phyloP scores from a whole-genome alignment of 2,329 filamentous ascomycete genomes.

The Fusarium sublunatum region DNA sequence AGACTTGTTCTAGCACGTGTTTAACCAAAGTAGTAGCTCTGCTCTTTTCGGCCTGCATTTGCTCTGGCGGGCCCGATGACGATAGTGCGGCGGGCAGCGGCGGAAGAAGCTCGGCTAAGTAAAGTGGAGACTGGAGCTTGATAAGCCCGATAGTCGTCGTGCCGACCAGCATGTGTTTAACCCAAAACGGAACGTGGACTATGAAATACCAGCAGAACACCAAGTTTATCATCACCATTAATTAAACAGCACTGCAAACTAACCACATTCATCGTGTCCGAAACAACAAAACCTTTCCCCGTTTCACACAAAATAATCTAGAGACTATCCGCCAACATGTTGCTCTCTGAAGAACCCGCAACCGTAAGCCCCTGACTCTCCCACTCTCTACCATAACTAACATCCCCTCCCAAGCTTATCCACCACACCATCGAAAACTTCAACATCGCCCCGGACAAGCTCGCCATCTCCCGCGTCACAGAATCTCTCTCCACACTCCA shows the following conservation, averaged over 20 bases:
- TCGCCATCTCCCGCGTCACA: conserved; percentile 82
- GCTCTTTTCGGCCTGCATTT: conserved; percentile 31
- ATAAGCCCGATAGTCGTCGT: conserved; percentile 46
- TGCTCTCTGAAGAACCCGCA: conserved; percentile 93
- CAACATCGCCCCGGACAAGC: conserved; percentile 90
- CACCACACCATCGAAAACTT: conserved; percentile 93
- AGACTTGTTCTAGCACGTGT: conserved; percentile 16
- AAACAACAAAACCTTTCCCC: background rate
- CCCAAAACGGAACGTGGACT: conserved; percentile 5
- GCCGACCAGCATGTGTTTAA: conserved; percentile 40
- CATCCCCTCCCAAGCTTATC: conserved; percentile 73
- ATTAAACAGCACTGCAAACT: background rate
- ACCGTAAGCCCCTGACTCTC: conserved; percentile 68
- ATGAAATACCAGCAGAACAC: conserved; percentile 15
- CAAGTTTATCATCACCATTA: conserved; percentile 10
- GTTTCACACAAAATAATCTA: background rate
- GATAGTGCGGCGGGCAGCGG: conserved; percentile 30
- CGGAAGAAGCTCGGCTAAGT: conserved; percentile 37
- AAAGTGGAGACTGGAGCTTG: conserved; percentile 3
- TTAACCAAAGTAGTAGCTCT: conserved; percentile 29
- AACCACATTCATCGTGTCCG: background rate
- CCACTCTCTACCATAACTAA: conserved; percentile 17
- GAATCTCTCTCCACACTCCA: conserved; percentile 87
- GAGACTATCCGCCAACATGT: conserved; percentile 69
- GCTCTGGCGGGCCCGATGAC: conserved; percentile 46